phyloP scores from a whole-genome alignment of 2,329 filamentous ascomycete genomes.

The Fusarium caatingaense region DNA sequence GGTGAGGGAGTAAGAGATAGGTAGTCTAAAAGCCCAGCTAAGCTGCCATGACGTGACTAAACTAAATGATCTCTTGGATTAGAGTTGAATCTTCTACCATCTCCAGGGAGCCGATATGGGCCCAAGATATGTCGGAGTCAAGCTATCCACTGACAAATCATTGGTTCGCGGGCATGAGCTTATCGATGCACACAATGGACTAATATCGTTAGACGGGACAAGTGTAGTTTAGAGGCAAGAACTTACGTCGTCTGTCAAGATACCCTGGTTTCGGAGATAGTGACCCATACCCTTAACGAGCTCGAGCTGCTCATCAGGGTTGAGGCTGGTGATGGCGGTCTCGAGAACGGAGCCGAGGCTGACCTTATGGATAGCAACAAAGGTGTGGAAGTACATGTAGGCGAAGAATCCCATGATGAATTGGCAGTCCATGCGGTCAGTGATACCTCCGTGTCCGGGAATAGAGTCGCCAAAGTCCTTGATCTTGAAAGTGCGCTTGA shows the following conservation, averaged over 20 bases:
- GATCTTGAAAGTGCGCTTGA: slow-evolving; percentile 99
- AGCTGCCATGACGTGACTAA: neutral
- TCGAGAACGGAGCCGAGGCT: slow-evolving; percentile 90
- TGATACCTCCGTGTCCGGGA: slow-evolving; percentile 96
- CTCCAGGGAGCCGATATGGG: neutral
- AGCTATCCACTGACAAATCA: slow-evolving; percentile 23
- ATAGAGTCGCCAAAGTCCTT: slow-evolving; percentile 99
- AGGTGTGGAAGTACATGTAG: slow-evolving; percentile 98
- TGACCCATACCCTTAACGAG: slow-evolving; percentile 73
- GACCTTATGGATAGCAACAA: slow-evolving; percentile 89
- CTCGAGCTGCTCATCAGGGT: slow-evolving; percentile 89
- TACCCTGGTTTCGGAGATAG: slow-evolving; percentile 74
- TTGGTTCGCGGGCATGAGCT: slow-evolving; percentile 38
- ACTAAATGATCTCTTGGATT: neutral
- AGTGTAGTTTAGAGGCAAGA: neutral
- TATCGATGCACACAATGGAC: slow-evolving; percentile 46
- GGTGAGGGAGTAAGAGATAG: neutral
- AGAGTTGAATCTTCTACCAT: neutral
- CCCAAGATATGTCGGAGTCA: slow-evolving; percentile 20
- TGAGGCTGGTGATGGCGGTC: slow-evolving; percentile 88
- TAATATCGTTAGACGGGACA: slow-evolving; percentile 22
- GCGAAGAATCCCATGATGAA: slow-evolving; percentile 99
- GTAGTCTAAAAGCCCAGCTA: neutral
- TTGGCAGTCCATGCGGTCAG: slow-evolving; percentile 98
- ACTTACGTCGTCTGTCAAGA: slow-evolving; percentile 51